phyloP scores from a whole-genome alignment of 768 basidiomycete species.

The Lactarius hatsudake region DNA sequence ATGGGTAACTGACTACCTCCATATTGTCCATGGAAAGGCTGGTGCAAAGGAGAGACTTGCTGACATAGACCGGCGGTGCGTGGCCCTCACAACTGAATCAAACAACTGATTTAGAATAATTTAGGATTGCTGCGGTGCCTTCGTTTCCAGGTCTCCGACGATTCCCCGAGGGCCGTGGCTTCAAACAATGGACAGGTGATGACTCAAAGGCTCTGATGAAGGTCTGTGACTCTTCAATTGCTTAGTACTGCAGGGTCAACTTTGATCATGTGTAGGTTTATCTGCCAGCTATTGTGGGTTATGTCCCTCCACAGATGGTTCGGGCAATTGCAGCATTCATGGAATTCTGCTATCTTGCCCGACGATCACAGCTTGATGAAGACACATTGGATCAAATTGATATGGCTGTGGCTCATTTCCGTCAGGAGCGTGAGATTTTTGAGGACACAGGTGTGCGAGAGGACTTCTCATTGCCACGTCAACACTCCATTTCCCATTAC shows the following conservation, averaged over 20 bases:
- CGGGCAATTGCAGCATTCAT: not conserved
- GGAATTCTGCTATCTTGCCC: not conserved
- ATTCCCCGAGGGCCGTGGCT: not conserved
- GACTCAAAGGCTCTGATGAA: slow-evolving; percentile 9
- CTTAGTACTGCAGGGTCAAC: no score
- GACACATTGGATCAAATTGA: not conserved
- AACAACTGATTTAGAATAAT: not conserved
- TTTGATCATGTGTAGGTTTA: not conserved
- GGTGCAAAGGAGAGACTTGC: not conserved
- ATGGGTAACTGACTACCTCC: not conserved
- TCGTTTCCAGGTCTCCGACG: not conserved
- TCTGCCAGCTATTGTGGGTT: not conserved
- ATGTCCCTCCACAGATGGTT: not conserved
- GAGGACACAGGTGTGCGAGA: not conserved
- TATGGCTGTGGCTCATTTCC: not conserved
- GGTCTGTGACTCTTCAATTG: not conserved
- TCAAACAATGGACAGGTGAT: slow-evolving; percentile 6
- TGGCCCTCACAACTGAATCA: no score
- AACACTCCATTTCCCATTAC: no score
- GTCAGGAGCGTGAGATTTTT: not conserved
- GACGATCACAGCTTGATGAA: not conserved
- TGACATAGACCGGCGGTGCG: not conserved
- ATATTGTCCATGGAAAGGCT: no score
- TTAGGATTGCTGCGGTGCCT: not conserved
- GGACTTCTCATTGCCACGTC: no score